phyloP scores from a whole-genome alignment of 768 basidiomycete genomes.

The Pholiota microspora region DNA sequence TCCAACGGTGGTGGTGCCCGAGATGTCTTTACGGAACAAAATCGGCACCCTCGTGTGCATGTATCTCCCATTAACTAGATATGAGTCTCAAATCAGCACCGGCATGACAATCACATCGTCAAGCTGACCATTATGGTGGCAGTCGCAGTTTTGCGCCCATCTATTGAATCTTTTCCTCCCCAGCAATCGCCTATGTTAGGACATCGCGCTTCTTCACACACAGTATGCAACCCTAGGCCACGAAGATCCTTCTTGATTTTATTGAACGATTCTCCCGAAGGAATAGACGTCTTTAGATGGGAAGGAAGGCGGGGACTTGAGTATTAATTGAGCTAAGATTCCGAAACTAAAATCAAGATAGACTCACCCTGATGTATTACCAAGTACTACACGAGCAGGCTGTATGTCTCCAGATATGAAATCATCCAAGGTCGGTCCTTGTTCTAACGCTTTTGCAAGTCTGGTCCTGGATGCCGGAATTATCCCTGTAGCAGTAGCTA shows the following conservation, averaged over 20 bases:
- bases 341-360: background rate
- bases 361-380: constrained; percentile 65
- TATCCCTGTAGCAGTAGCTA: constrained; percentile 30
- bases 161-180: constrained; percentile 82
- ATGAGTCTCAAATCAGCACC: too few species aligned
- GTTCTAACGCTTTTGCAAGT: constrained; percentile 53
- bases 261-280: constrained; percentile 82
- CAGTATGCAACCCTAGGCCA: constrained; percentile 89
- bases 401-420: constrained; percentile 65
- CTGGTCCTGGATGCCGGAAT: constrained; percentile 27
- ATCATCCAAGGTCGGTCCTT: constrained; percentile 77
- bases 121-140: constrained; percentile 99
- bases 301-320: constrained; percentile 81
- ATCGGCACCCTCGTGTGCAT: constrained; percentile 95
- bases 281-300: constrained; percentile 89
- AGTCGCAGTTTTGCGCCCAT: constrained; percentile 81
- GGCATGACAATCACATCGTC: too few species aligned
- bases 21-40: constrained; percentile 97
- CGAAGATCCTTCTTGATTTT: constrained; percentile 95
- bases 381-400: constrained; percentile 66
- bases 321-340: background rate
- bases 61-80: constrained; percentile 96
- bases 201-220: constrained; percentile 98
- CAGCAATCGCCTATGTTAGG: constrained; percentile 99
- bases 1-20: constrained; percentile 86